Evolutionary conservation across 2,329 filamentous ascomycete genomes (phyloP).

Genomic region (Neocatenulostroma microsporum): DNA sequence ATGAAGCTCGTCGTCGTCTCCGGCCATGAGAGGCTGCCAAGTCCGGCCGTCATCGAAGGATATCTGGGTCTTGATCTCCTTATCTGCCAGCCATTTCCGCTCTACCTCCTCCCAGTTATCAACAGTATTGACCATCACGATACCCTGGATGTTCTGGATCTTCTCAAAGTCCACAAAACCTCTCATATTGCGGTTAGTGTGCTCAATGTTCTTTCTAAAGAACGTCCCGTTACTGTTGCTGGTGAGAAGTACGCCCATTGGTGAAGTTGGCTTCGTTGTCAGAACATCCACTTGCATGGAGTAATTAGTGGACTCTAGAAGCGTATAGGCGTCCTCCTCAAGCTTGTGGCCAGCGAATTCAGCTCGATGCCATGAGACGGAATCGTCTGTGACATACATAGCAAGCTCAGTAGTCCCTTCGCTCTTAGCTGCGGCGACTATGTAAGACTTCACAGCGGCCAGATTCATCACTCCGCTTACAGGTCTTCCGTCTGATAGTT

Average conservation of each 20-base stretch:
- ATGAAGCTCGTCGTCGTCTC: constrained; percentile 62
- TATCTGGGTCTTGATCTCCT: constrained; percentile 71
- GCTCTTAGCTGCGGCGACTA: constrained; percentile 75
- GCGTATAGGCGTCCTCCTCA: constrained; percentile 78
- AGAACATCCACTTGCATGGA: constrained; percentile 95
- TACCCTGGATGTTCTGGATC: constrained; percentile 80
- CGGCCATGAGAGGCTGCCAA: constrained; percentile 61
- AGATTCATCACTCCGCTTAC: constrained; percentile 75
- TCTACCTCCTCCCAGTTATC: constrained; percentile 75
- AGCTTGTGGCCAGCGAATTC: constrained; percentile 81
- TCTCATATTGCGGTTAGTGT: constrained; percentile 72
- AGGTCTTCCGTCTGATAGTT: constrained; percentile 63
- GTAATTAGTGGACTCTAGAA: constrained; percentile 94
- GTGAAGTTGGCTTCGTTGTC: constrained; percentile 49
- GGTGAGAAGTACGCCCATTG: constrained; percentile 84
- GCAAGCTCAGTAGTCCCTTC: constrained; percentile 81
- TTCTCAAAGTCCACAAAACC: constrained; percentile 94
- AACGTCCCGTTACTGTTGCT: constrained; percentile 98
- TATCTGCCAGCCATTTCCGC: constrained; percentile 44
- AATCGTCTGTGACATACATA: constrained; percentile 80
- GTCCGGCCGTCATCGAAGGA: constrained; percentile 93
- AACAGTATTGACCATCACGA: constrained; percentile 83
- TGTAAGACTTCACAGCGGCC: constrained; percentile 74
- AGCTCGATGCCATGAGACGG: constrained; percentile 79
- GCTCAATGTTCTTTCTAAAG: constrained; percentile 83